Evolutionary conservation across 805 yeast genomes (phyloP).

Genomic region (Ogataea paraovalis): DNA sequence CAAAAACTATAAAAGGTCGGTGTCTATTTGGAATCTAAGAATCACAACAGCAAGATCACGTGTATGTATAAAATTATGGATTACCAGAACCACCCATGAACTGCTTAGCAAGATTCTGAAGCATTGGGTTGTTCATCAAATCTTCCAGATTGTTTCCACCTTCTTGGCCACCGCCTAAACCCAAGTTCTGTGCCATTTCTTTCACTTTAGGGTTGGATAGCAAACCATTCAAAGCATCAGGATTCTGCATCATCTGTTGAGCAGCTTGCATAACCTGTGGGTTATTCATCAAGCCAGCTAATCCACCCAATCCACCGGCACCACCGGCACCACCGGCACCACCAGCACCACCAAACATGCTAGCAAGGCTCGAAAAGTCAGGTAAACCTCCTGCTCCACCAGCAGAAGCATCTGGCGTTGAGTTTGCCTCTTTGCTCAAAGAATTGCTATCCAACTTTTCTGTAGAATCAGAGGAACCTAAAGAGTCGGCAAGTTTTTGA

Average conservation of each 20-base stretch:
- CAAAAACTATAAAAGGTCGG: not conserved
- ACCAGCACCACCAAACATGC: conserved; percentile 70
- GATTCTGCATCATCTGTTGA: conserved; percentile 82
- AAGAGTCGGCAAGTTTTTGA: conserved; percentile 54
- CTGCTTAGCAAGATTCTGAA: conserved; percentile 65
- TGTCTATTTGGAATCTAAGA: not conserved
- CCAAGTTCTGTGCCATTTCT: conserved; percentile 78
- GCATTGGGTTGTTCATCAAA: conserved; percentile 76
- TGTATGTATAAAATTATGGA: no score
- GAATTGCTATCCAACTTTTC: not conserved
- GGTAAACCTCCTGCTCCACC: conserved; percentile 70
- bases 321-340: conserved; percentile 36
- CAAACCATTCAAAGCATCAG: conserved; percentile 66
- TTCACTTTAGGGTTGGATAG: conserved; percentile 78
- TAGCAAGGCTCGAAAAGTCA: conserved; percentile 56
- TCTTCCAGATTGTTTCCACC: conserved; percentile 46
- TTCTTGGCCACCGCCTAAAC: conserved; percentile 50
- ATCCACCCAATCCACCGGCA: conserved; percentile 68
- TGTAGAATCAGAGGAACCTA: conserved; percentile 26
- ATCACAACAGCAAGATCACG: no score
- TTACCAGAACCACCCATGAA: conserved; percentile 55
- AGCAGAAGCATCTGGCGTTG: conserved; percentile 25
- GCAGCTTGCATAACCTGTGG: conserved; percentile 94
- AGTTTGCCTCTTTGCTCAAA: conserved; percentile 10
- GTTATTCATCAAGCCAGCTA: conserved; percentile 72